phyloP scores from a whole-genome alignment of 768 basidiomycete species.

The Leccinum imitatum region DNA sequence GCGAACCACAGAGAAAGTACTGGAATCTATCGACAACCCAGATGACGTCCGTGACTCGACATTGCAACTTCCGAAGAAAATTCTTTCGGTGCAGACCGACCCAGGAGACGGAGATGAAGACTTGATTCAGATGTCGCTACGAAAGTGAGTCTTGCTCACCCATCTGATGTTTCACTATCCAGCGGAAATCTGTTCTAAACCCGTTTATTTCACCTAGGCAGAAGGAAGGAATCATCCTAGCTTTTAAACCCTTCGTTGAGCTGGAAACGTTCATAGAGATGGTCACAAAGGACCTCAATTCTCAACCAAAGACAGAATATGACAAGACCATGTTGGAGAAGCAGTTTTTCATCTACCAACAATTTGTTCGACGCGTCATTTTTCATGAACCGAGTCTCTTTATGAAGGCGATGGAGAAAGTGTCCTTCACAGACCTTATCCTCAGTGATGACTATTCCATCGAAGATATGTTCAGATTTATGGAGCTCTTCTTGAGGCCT shows the following conservation, averaged over 20 bases:
- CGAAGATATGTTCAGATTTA: conserved; percentile 21
- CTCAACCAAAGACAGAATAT: neutral
- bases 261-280: conserved; percentile 2
- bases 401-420: conserved; percentile 29
- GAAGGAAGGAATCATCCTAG: neutral
- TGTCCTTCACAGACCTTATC: conserved; percentile 34
- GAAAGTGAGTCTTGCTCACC: conserved; percentile 6
- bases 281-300: too few species aligned
- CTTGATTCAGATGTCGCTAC: conserved; percentile 14
- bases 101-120: conserved; percentile 15
- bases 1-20: neutral
- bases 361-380: conserved; percentile 31
- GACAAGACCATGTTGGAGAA: neutral
- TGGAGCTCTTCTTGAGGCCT: neutral
- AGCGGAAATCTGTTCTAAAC: neutral
- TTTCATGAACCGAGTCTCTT: conserved; percentile 31
- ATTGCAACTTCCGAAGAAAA: neutral
- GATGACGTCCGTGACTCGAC: neutral
- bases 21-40: neutral
- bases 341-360: conserved; percentile 11
- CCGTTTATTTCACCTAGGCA: conserved; percentile 1
- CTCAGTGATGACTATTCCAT: conserved; percentile 31
- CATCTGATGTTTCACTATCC: neutral
- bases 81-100: neutral
- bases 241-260: conserved; percentile 1